Percentiles rank a stretch among this genome's conserved stretches.
Evolutionary conservation across 768 basidiomycete genomes (phyloP).

Genomic region (Punctularia strigosozonata): DNA sequence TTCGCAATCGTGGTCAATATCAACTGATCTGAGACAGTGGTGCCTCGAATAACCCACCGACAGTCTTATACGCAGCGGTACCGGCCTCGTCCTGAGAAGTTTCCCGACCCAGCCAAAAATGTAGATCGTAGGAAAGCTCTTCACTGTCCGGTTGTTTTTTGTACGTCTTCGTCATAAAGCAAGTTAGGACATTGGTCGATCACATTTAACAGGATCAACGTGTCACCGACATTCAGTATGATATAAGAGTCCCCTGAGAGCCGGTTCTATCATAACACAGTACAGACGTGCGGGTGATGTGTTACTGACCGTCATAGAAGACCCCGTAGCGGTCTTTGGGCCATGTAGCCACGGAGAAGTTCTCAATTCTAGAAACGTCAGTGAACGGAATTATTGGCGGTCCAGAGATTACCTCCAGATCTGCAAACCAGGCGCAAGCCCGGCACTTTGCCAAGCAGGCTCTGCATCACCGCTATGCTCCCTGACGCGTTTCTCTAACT

Average conservation of each 20-base stretch:
- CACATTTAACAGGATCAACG: neutral
- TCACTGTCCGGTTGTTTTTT: slow-evolving; percentile 36
- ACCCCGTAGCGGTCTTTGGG: slow-evolving; percentile 35
- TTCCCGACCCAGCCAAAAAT: slow-evolving; percentile 53
- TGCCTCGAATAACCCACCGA: too few species aligned
- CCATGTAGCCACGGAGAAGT: slow-evolving; percentile 43
- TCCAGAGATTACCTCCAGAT: too few species aligned
- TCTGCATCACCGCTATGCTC: slow-evolving; percentile 41
- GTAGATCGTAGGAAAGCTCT: slow-evolving; percentile 41
- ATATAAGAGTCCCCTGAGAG: slow-evolving; percentile 61
- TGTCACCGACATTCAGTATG: slow-evolving; percentile 37
- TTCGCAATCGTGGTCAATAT: too few species aligned
- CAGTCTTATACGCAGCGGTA: slow-evolving; percentile 55
- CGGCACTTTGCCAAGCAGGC: slow-evolving; percentile 38
- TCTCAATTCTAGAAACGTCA: too few species aligned
- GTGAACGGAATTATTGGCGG: too few species aligned
- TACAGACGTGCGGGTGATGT: too few species aligned
- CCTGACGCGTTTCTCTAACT: slow-evolving; percentile 48
- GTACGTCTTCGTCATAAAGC: slow-evolving; percentile 40
- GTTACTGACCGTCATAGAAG: slow-evolving; percentile 57
- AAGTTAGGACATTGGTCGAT: too few species aligned
- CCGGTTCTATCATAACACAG: too few species aligned
- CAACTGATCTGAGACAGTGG: too few species aligned
- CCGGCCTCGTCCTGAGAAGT: slow-evolving; percentile 51
- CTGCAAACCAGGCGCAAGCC: slow-evolving; percentile 29